Conservation (phyloP, 176 grass and related monocot genomes). For the Oryza australiensis region DNA sequence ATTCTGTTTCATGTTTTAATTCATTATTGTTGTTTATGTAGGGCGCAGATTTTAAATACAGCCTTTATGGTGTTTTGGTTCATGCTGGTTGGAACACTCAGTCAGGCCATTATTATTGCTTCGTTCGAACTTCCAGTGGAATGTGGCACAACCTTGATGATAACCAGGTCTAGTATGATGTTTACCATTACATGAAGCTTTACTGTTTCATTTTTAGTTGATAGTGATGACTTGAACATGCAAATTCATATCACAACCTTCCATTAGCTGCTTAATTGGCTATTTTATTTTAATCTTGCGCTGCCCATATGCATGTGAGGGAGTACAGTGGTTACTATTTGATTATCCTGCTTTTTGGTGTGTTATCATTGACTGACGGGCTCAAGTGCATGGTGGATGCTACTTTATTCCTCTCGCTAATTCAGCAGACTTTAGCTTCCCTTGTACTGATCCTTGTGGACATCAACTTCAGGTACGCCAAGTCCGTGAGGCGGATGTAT, state of each 20-base stretch:
- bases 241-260: neutral
- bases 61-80: slow-evolving; percentile 94
- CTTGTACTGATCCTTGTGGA: slow-evolving; percentile 21
- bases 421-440: neutral
- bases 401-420: neutral
- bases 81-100: slow-evolving; percentile 92
- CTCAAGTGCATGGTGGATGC: neutral
- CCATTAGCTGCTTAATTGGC: neutral
- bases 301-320: neutral
- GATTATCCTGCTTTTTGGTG: neutral
- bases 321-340: neutral
- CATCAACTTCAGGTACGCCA: slow-evolving; percentile 75
- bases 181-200: neutral
- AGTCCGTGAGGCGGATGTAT: slow-evolving; percentile 82
- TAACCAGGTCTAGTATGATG: slow-evolving; percentile 69
- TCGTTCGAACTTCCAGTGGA: slow-evolving; percentile 89
- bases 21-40: slow-evolving; percentile 34
- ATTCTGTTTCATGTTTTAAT: slow-evolving; percentile 7
- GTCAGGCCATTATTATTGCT: slow-evolving; percentile 97
- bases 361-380: neutral
- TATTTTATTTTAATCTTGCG: neutral
- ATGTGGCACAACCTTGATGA: slow-evolving; percentile 99
- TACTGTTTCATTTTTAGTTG: slow-evolving; percentile 25
- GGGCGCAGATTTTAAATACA: slow-evolving; percentile 80
- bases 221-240: neutral